Evolutionary conservation across 768 basidiomycete genomes (phyloP).

Genomic region (Trametopsis cervina): DNA sequence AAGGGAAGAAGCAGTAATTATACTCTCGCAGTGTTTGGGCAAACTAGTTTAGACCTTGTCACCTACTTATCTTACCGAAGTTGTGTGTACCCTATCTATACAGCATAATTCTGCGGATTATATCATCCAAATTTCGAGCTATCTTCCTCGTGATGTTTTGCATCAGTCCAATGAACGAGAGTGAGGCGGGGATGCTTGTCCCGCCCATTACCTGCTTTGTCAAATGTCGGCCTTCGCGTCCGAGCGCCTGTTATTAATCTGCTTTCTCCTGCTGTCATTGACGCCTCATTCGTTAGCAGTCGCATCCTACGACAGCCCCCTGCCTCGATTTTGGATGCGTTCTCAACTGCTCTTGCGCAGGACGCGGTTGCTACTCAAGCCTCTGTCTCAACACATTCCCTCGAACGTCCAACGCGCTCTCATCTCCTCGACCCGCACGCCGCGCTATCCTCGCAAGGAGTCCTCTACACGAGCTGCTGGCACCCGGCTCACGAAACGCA

Average conservation of each 20-base stretch:
- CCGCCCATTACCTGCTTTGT: background rate
- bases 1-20: slow-evolving; percentile 3
- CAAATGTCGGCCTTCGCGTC: background rate
- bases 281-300: slow-evolving; percentile 1
- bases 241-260: background rate
- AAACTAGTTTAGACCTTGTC: too few species aligned
- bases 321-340: slow-evolving; percentile 26
- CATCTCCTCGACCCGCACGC: slow-evolving; percentile 23
- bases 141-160: too few species aligned
- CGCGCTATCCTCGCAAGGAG: slow-evolving; percentile 27
- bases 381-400: slow-evolving; percentile 4
- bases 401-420: slow-evolving; percentile 22
- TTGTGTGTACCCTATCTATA: background rate
- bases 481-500: slow-evolving; percentile 21
- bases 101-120: slow-evolving; percentile 1
- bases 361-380: slow-evolving; percentile 26
- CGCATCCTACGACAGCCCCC: slow-evolving; percentile 8
- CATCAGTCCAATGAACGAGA: too few species aligned
- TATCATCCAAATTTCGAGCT: too few species aligned
- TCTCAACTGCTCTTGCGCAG: slow-evolving; percentile 30
- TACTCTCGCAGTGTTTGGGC: too few species aligned
- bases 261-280: background rate
- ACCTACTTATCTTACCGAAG: slow-evolving; percentile 1
- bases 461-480: slow-evolving; percentile 10
- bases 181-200: too few species aligned